Conservation (phyloP, 2,329 filamentous ascomycete genomes). For the Fusarium sp. region DNA sequence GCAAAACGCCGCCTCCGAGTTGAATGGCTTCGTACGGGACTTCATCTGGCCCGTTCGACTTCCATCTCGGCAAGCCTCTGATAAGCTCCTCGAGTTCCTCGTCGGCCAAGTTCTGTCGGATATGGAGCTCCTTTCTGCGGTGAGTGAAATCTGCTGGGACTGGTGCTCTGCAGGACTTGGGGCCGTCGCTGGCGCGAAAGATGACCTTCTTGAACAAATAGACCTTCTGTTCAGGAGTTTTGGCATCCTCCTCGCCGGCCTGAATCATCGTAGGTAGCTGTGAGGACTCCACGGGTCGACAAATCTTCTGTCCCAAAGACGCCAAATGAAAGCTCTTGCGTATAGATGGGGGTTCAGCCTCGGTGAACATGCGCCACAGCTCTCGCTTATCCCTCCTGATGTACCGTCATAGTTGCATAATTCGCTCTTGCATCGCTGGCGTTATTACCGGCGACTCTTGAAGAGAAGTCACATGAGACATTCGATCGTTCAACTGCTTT, state of each 20-base stretch:
- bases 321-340: background rate
- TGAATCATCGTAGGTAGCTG: background rate
- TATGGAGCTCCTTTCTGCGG: background rate
- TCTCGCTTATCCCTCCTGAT: background rate
- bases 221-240: rapidly evolving
- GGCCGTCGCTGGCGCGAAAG: background rate
- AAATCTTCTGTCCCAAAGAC: background rate
- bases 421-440: background rate
- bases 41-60: background rate
- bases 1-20: background rate
- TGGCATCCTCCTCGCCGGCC: rapidly evolving
- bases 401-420: background rate
- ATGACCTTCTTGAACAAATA: background rate
- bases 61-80: background rate
- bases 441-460: background rate
- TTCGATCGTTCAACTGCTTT: background rate
- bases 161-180: background rate
- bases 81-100: background rate
- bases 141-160: background rate
- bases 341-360: background rate
- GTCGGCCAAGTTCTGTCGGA: background rate
- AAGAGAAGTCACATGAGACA: background rate
- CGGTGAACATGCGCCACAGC: background rate
- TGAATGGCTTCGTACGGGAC: background rate
- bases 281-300: background rate